Conservation (phyloP, 2,329 filamentous ascomycete genomes). For the Ophiostoma fasciatum region DNA sequence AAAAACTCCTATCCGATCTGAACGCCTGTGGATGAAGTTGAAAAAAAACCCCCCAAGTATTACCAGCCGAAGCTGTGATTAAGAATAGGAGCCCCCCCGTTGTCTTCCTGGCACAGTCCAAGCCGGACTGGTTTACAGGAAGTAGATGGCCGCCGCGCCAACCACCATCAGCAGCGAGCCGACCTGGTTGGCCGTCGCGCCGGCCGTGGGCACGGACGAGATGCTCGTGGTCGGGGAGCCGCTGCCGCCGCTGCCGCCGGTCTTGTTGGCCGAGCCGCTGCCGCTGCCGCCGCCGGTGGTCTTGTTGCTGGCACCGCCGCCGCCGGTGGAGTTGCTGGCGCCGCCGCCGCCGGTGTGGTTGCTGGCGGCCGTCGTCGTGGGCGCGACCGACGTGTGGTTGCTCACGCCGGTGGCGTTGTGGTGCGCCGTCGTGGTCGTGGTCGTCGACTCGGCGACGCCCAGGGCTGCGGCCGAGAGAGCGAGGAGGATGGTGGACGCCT, state of each 20-base stretch:
- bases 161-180: slow-evolving; percentile 21
- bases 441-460: not conserved
- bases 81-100: too few relatives aligned
- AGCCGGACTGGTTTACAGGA: too few relatives aligned
- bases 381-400: too few relatives aligned
- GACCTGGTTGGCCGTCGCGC: slow-evolving; percentile 17
- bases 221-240: not conserved
- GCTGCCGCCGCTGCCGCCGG: not conserved
- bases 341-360: too few relatives aligned
- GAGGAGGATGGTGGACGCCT: slow-evolving; percentile 6
- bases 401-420: not conserved
- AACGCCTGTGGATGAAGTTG: too few relatives aligned
- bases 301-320: too few relatives aligned
- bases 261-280: not conserved
- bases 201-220: slow-evolving; percentile 14
- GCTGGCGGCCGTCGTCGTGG: not conserved
- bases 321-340: not conserved
- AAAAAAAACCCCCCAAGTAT: too few relatives aligned
- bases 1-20: too few relatives aligned
- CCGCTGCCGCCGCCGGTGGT: not conserved
- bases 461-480: slow-evolving; percentile 2
- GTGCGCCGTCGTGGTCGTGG: not conserved
- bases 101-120: too few relatives aligned
- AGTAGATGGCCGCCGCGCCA: slow-evolving; percentile 24
- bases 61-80: too few relatives aligned